Evolutionary conservation across 1,284 basidiomycete species (phyloP).

Genomic region (Sanghuangporus baumii): DNA sequence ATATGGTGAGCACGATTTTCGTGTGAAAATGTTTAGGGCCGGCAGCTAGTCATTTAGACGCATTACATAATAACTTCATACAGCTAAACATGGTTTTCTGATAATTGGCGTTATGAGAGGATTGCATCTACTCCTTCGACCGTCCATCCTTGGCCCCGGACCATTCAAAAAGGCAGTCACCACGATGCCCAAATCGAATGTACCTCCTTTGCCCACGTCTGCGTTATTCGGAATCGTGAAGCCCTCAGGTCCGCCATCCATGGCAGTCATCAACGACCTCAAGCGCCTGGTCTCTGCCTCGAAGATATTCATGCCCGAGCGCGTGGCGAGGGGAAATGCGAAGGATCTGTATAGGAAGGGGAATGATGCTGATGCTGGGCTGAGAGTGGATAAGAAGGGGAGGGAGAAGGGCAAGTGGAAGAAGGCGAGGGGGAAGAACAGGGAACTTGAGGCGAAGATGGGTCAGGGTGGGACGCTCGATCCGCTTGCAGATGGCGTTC

Average conservation of each 20-base stretch:
- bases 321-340: constrained; percentile 18
- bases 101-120: not conserved
- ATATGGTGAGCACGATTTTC: not conserved
- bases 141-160: not conserved
- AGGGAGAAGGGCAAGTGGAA: constrained; percentile 23
- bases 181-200: constrained; percentile 59
- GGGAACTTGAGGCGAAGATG: constrained; percentile 56
- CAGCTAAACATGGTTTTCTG: too few relatives aligned
- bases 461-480: constrained; percentile 95
- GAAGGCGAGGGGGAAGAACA: constrained; percentile 28
- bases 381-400: constrained; percentile 21
- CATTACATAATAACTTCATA: not conserved
- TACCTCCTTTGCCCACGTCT: constrained; percentile 58
- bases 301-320: constrained; percentile 64
- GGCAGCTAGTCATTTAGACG: not conserved
- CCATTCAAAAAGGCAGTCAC: not conserved
- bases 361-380: not conserved
- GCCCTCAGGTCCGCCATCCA: constrained; percentile 85
- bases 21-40: not conserved
- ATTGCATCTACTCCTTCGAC: not conserved
- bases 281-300: constrained; percentile 80
- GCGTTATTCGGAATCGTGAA: constrained; percentile 83
- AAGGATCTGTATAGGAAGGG: constrained; percentile 43
- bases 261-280: constrained; percentile 85
- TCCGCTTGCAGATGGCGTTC: constrained; percentile 92